Evolutionary conservation across 2,329 filamentous ascomycete genomes (phyloP).

Genomic region (Pseudogymnoascus pannorum): DNA sequence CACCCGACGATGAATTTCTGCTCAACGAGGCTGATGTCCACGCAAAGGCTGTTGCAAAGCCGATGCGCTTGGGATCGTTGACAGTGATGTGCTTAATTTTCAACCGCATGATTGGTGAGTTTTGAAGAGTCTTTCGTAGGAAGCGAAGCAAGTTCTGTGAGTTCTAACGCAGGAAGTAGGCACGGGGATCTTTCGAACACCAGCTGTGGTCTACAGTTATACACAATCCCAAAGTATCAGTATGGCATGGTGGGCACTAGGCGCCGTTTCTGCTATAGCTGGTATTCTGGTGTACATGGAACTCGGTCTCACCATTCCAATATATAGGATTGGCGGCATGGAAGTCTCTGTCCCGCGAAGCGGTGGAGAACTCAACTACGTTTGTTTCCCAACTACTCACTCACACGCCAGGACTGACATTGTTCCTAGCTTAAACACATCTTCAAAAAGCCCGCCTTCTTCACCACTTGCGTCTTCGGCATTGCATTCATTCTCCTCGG

Average conservation of each 20-base stretch:
- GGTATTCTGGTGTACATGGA: constrained; percentile 32
- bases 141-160: background rate
- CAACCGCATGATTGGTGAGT: constrained; percentile 13
- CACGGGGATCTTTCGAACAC: constrained; percentile 15
- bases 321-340: constrained; percentile 33
- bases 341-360: constrained; percentile 37
- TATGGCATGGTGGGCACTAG: constrained; percentile 15
- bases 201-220: constrained; percentile 10
- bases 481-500: constrained; percentile 29
- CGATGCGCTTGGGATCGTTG: constrained; percentile 15
- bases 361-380: constrained; percentile 42
- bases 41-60: constrained; percentile 15
- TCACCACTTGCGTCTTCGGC: constrained; percentile 39
- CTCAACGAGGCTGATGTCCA: constrained; percentile 12
- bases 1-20: constrained; percentile 1
- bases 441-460: constrained; percentile 30
- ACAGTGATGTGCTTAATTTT: constrained; percentile 17
- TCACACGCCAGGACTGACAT: background rate
- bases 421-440: constrained; percentile 32
- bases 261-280: constrained; percentile 11
- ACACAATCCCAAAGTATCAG: constrained; percentile 14
- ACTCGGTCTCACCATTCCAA: constrained; percentile 40
- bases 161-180: constrained; percentile 7
- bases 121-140: background rate
- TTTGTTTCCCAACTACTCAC: constrained; percentile 19